Evolutionary conservation across 257 asterid species (phyloP).

Genomic region (Datura wrightii): DNA sequence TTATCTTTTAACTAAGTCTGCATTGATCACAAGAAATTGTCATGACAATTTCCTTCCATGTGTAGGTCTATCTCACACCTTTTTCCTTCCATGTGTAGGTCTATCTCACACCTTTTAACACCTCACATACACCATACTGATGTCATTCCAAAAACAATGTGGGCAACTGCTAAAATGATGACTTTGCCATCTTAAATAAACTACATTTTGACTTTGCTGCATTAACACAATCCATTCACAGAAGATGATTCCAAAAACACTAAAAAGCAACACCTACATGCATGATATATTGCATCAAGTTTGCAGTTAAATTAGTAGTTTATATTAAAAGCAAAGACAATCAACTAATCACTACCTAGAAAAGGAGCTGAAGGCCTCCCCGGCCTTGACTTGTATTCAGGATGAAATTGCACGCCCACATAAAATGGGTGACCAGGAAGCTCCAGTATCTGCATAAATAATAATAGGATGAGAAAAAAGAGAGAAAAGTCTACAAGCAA

Average conservation of each 20-base stretch:
- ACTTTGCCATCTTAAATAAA: slow-evolving; percentile 2
- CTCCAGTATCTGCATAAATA: slow-evolving; percentile 32
- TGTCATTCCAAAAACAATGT: not conserved
- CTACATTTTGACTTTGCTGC: not conserved
- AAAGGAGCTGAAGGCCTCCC: slow-evolving; percentile 35
- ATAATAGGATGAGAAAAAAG: not conserved
- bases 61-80: not conserved
- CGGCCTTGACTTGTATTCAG: slow-evolving; percentile 36
- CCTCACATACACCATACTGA: not conserved
- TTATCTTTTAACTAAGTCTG: not conserved
- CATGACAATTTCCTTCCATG: not conserved
- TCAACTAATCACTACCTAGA: slow-evolving; percentile 18
- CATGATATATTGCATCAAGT: not conserved
- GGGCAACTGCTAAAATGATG: slow-evolving; percentile 16
- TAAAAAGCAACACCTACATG: not conserved
- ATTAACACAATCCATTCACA: slow-evolving; percentile 1
- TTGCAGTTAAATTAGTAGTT: not conserved
- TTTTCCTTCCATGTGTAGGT: not conserved
- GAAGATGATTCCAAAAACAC: slow-evolving; percentile 10
- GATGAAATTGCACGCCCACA: slow-evolving; percentile 37
- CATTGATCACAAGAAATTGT: not conserved
- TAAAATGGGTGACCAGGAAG: slow-evolving; percentile 32
- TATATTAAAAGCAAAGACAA: not conserved
- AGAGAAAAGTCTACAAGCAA: not conserved
- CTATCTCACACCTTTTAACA: not conserved